phyloP scores from a whole-genome alignment of 169 alveolate genomes.

The Fabrea salina region DNA sequence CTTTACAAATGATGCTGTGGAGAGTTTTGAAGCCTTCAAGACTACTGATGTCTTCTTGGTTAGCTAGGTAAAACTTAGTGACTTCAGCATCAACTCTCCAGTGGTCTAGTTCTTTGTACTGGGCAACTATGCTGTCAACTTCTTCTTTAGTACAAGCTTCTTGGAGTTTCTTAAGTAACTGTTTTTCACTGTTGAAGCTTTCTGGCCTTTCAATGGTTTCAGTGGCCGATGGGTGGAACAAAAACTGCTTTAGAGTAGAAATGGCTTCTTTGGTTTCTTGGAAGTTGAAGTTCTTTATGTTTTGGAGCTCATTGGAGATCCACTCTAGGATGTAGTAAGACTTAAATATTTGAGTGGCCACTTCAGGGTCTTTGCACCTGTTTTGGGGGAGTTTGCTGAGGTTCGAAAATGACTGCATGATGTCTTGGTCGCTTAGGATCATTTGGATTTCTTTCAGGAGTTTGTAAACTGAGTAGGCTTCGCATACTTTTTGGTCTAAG shows the following conservation, averaged over 20 bases:
- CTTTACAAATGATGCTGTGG: not conserved
- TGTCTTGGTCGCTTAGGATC: not conserved
- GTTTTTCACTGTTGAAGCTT: constrained; percentile 2
- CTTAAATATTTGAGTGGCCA: not conserved
- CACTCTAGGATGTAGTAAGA: not conserved
- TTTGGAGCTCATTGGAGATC: not conserved
- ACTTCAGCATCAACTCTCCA: not conserved
- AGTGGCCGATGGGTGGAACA: not conserved
- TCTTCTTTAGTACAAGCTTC: constrained; percentile 10
- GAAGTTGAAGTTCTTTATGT: not conserved
- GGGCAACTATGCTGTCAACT: not conserved
- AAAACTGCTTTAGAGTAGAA: not conserved
- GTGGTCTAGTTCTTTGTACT: not conserved
- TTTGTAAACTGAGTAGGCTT: not conserved
- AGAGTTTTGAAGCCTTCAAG: not conserved
- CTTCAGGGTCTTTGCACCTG: not conserved
- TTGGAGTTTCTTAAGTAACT: not conserved
- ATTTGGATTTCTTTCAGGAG: not conserved
- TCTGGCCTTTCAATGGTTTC: not conserved
- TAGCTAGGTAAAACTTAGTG: not conserved
- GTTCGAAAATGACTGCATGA: not conserved
- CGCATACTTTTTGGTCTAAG: not conserved
- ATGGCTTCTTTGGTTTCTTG: not conserved
- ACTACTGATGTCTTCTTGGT: not conserved
- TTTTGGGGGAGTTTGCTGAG: not conserved